Evolutionary conservation across 495 filamentous ascomycete genomes (phyloP).

Genomic region (Penicillium odoratum): DNA sequence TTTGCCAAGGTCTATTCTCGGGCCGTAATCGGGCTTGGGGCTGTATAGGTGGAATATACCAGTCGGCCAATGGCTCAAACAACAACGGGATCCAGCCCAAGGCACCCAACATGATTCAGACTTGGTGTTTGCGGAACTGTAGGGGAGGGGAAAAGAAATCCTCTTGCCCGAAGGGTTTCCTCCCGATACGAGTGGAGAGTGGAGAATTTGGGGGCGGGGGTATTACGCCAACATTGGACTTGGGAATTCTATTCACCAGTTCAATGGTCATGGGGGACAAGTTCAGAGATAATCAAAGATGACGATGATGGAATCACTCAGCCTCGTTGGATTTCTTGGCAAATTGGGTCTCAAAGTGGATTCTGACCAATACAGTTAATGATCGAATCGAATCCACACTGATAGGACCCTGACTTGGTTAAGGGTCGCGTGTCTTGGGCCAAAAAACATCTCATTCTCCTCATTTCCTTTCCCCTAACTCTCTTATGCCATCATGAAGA

Average conservation of each 20-base stretch:
- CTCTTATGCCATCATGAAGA: slow-evolving; percentile 18
- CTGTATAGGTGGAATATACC: slow-evolving; percentile 20
- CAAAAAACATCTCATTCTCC: slow-evolving; percentile 1
- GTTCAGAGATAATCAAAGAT: too few relatives aligned
- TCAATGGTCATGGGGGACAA: too few relatives aligned
- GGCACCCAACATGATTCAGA: slow-evolving; percentile 18
- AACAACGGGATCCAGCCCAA: slow-evolving; percentile 21
- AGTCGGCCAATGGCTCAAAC: slow-evolving; percentile 22
- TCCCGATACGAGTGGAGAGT: neutral
- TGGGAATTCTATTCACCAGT: neutral
- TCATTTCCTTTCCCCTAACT: slow-evolving; percentile 4
- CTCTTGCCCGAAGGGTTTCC: neutral
- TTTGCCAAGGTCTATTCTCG: slow-evolving; percentile 24
- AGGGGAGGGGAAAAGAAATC: neutral
- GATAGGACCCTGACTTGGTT: slow-evolving; percentile 1
- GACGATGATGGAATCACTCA: neutral
- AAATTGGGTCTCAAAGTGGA: neutral
- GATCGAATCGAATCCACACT: neutral
- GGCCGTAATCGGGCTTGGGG: slow-evolving; percentile 23
- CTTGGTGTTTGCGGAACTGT: neutral
- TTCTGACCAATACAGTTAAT: neutral
- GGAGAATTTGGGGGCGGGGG: neutral
- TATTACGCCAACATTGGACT: neutral
- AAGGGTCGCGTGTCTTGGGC: slow-evolving; percentile 4
- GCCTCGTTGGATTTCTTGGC: slow-evolving; percentile 1